Evolutionary conservation across 1,284 basidiomycete species (phyloP), one percentile per base, ranked within the genome.

Genomic region (Meripilus lineatus): DNA sequence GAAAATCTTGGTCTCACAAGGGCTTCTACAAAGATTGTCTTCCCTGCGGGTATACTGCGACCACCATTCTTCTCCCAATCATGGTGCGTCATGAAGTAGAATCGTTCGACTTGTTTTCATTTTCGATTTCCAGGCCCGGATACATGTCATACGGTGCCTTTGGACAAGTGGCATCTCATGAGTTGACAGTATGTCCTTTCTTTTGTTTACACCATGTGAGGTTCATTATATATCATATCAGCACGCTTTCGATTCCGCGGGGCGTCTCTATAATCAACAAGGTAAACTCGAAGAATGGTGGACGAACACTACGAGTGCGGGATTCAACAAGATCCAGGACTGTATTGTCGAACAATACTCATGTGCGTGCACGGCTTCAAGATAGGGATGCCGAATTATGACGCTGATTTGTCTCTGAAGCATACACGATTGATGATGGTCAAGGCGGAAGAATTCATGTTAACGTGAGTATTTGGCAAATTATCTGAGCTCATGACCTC

Each of bases 41-140:
- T 99, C 73, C 94, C 95, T 3, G 95, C 95, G 13, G 95, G 95
- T 32, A 94, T 98, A 58, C 68, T 98, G 33, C 91, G 88, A 56
- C 84, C 89, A 2, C 93, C 93, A 0, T 98, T 95, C 79, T 98
- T 96, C 74, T 79, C 79, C 11, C 71, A 79, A 44, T 71, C 81
- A 47, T 96, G 92, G 91, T 89, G 62, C 18, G 69, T 56, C n/a
- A n/a, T n/a, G n/a, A n/a, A n/a, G n/a, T n/a, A n/a, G 44, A 46
- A 25, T 40, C n/a, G 7, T 41, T 28, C 23, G 32, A 39, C 38
- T 14, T 47, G n/a, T 2, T 11, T 15, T 13, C 42, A 11, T 37
- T 38, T 30, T 26, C 33, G 17, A 21, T 33, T 2, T 34, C 50
- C 11, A 87, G 86, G 89, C 92, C 91, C 10, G 74, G 77, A 42